Conservation (phyloP, 257 asterid species). For the Henckelia pumila region DNA sequence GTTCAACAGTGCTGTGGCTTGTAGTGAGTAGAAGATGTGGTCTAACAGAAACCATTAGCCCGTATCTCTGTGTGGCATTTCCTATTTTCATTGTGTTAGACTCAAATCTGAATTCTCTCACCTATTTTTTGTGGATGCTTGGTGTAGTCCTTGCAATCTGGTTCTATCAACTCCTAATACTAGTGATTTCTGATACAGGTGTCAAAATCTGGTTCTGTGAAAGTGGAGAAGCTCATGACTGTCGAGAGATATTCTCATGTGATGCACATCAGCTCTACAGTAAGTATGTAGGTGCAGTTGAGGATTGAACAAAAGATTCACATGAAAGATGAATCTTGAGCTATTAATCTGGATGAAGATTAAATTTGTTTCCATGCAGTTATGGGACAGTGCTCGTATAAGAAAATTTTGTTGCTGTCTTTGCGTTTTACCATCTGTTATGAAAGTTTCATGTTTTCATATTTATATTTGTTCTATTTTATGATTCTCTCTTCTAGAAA, state of each 20-base stretch:
- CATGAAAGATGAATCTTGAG: conserved; percentile 4
- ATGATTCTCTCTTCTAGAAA: not conserved
- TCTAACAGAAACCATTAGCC: too few species aligned
- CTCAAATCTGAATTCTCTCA: too few species aligned
- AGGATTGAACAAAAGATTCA: not conserved
- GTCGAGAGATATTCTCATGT: conserved; percentile 86
- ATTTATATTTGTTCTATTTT: not conserved
- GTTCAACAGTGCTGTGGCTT: too few species aligned
- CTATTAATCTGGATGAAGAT: not conserved
- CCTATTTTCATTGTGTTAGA: too few species aligned
- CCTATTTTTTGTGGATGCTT: too few species aligned
- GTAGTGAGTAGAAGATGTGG: too few species aligned
- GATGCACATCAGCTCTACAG: conserved; percentile 96
- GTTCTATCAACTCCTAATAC: too few species aligned
- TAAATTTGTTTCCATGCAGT: not conserved
- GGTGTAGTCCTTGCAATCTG: too few species aligned
- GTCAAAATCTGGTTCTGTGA: conserved; percentile 77
- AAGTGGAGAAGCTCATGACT: conserved; percentile 76
- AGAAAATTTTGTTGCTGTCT: not conserved
- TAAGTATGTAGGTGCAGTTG: conserved; percentile 34
- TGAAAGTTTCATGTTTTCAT: not conserved
- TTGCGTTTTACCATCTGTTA: conserved; percentile 9
- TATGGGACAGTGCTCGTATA: not conserved
- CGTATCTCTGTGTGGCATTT: too few species aligned
- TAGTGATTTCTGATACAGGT: conserved; percentile 50